Percentiles rank a stretch among this genome's conserved stretches.
phyloP scores from a whole-genome alignment of 164 flowering plant species.

The Aristolochia contorta region DNA sequence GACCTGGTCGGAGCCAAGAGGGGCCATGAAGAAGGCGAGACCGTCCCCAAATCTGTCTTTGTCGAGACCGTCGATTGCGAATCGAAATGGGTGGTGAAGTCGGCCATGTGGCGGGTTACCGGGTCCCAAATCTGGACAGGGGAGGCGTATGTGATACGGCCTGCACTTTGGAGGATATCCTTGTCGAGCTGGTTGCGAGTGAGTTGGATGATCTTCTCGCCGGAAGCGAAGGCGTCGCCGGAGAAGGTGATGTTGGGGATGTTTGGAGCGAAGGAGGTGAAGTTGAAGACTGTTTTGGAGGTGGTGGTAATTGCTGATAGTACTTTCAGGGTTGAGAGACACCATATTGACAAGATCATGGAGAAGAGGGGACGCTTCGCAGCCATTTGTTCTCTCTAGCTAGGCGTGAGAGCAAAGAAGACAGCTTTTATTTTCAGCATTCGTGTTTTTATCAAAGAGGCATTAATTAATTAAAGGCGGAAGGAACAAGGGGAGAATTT shows the following conservation, averaged over 20 bases:
- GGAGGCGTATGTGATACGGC: slow-evolving; percentile 5
- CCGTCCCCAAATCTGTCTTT: slow-evolving; percentile 24
- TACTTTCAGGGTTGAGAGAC: slow-evolving; percentile 4
- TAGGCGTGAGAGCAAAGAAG: not conserved
- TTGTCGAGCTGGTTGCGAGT: slow-evolving; percentile 11
- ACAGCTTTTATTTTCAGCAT: not conserved
- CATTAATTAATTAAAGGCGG: slow-evolving; percentile 7
- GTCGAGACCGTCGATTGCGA: slow-evolving; percentile 11
- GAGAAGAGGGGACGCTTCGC: not conserved
- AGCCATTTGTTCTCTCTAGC: slow-evolving; percentile 11
- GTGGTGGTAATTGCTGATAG: not conserved
- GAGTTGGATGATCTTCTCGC: slow-evolving; percentile 12
- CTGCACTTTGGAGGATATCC: not conserved
- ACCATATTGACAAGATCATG: not conserved
- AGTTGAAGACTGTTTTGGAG: slow-evolving; percentile 18
- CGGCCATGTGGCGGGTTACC: not conserved
- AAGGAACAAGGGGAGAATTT: not conserved
- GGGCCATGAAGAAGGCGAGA: slow-evolving; percentile 44
- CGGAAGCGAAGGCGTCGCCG: slow-evolving; percentile 10
- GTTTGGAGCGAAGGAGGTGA: slow-evolving; percentile 16
- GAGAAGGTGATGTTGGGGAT: slow-evolving; percentile 1
- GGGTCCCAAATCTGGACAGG: slow-evolving; percentile 13
- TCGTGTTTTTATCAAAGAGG: slow-evolving; percentile 9
- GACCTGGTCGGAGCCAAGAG: slow-evolving; percentile 8
- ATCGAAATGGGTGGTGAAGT: slow-evolving; percentile 21